These are phyloP conservation scores for Karstenula rhodostoma DNA, from an alignment of 2,329 filamentous ascomycete genomes.

Conservation along the genomic window DNA sequence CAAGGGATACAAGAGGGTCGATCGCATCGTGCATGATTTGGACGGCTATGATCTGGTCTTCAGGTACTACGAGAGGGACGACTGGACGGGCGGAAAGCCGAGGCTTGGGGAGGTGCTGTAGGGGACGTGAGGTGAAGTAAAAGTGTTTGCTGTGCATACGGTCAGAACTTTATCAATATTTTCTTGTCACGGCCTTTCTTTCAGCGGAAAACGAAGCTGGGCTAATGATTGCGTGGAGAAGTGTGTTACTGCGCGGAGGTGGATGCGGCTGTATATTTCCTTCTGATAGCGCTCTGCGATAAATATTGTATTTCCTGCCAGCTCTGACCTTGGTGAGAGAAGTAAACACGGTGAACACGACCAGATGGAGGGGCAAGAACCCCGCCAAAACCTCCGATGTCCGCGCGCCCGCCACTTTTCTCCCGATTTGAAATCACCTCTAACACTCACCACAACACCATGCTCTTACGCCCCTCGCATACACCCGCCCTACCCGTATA, in stretches of 20 bases:
- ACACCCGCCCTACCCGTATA: not conserved
- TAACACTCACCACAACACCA: conserved; percentile 28
- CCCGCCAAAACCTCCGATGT: conserved; percentile 26
- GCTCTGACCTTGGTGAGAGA: not conserved
- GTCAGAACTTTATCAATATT: not conserved
- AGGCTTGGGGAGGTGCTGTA: conserved; percentile 62
- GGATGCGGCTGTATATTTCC: not conserved
- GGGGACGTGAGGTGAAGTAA: not conserved
- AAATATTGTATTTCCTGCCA: not conserved
- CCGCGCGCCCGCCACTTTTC: conserved; percentile 39
- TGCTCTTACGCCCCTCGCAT: conserved; percentile 17
- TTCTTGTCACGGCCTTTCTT: not conserved
- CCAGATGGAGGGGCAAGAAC: conserved; percentile 18
- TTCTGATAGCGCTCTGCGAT: not conserved
- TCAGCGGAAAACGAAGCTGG: not conserved
- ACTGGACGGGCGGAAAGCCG: conserved; percentile 73
- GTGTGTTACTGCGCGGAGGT: not conserved
- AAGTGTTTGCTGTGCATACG: not conserved
- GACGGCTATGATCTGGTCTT: conserved; percentile 98
- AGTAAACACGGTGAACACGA: not conserved
- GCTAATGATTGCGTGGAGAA: not conserved
- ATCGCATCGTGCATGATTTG: conserved; percentile 95
- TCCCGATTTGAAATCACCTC: conserved; percentile 43
- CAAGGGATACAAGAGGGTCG: conserved; percentile 84
- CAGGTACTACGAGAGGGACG: conserved; percentile 92